phyloP scores from a whole-genome alignment of 495 filamentous ascomycete species.

The Cairneyella variabilis region DNA sequence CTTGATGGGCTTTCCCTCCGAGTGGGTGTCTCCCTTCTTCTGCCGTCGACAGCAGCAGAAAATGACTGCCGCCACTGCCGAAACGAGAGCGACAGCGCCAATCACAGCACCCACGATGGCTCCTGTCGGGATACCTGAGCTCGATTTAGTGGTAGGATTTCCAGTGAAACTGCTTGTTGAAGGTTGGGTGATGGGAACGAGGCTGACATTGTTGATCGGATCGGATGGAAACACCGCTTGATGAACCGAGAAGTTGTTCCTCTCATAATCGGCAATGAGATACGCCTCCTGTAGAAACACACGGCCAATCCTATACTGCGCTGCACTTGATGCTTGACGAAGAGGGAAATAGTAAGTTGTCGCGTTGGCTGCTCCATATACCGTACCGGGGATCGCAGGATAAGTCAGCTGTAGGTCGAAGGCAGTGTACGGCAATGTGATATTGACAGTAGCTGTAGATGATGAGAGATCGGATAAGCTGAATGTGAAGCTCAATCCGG shows the following conservation, averaged over 20 bases:
- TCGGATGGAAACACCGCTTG: slow-evolving; percentile 50
- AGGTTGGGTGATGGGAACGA: slow-evolving; percentile 45
- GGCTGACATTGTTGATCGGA: slow-evolving; percentile 36
- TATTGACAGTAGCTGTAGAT: slow-evolving; percentile 50
- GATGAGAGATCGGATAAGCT: slow-evolving; percentile 13
- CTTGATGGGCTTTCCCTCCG: slow-evolving; percentile 10
- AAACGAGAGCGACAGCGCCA: slow-evolving; percentile 24
- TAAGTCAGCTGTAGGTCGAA: slow-evolving; percentile 58
- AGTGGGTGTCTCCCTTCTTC: neutral
- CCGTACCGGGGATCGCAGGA: slow-evolving; percentile 42
- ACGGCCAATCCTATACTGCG: slow-evolving; percentile 63
- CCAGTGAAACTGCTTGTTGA: slow-evolving; percentile 42
- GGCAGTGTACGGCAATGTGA: slow-evolving; percentile 59
- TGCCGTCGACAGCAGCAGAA: slow-evolving; percentile 2
- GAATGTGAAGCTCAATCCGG: slow-evolving; percentile 52
- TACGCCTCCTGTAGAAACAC: slow-evolving; percentile 70
- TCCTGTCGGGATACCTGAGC: slow-evolving; percentile 47
- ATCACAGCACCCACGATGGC: slow-evolving; percentile 41
- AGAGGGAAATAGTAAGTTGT: slow-evolving; percentile 61
- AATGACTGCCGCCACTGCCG: neutral
- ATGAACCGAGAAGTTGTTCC: slow-evolving; percentile 53
- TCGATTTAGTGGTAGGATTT: slow-evolving; percentile 18
- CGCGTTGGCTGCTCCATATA: slow-evolving; percentile 32
- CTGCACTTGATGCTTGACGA: slow-evolving; percentile 42
- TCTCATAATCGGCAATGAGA: slow-evolving; percentile 63